Base-by-base conservation (phyloP, 2,329 filamentous ascomycete species). In the Alternaria dauci region DNA sequence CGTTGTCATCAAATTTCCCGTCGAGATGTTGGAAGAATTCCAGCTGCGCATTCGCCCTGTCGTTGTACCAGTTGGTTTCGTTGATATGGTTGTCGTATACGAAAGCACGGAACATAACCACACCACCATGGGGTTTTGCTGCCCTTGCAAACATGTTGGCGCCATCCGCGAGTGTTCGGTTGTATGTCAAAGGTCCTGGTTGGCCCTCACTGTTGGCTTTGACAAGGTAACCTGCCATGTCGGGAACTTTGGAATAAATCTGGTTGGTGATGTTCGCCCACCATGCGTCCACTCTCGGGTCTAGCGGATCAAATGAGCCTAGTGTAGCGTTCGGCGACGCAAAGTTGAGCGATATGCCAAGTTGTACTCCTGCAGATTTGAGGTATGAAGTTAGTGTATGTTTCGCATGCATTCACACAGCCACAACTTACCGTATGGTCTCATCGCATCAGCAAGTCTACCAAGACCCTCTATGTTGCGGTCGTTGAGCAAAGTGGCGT, bases 61-160 rank as follows among this genome's bases (percentile, higher is more conserved):
- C 90, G 1, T 84, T 84, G 52, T 84, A 86, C 88, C 88, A 91
- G 72, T 89, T 82, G 0, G 81, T 79, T 69, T 88, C 81, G 62
- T 86, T 83, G 61, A 89, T 74, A 8, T 80, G 77, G 43, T 84
- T 79, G 68, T 91, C 83, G 72, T 92, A 91, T 1, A 92, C 89
- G 66, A 92, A 92, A 1, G 89, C 89, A 1, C 90, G 85, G 79
- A 89, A 92, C 85, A 92, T 87, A 54, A 91, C 81, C 32, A 89
- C 95, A 76, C 93, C 93, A 77, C 95, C 95, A 50, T 98, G 97
- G 81, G 93, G 92, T 57, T 96, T 97, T 80, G 91, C 92, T 67
- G 92, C 92, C 68, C 88, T 97, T 76, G 89, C 89, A 66, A 92
- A 91, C 57, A 92, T 77, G 67, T 91, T 91, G 5, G 88, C 89